Base-by-base conservation (phyloP, 495 filamentous ascomycete species). In the Neurospora africana region DNA sequence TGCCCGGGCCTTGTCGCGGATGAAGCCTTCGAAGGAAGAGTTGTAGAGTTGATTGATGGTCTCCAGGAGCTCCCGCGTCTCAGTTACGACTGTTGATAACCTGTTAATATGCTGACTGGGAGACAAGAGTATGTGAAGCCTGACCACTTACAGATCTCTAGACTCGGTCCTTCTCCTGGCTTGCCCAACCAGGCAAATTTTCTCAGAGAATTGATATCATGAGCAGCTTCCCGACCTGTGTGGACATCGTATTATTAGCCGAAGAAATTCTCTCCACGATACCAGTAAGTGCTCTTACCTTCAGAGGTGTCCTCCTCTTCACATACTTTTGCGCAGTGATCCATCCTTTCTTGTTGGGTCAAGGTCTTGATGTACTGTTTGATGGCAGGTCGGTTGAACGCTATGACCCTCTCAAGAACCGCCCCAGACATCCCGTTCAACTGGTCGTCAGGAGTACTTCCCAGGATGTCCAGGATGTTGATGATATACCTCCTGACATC, bases 401-500 rank as follows among this genome's bases (percentile, higher is more conserved):
- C 27, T 17, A 61, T 0, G 6, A 61, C 27, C 3, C 1, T 61
- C 6, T 61, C 53, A 0, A 61, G 27, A 2, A 33, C 13, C 23
- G 27, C 1, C 13, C 27, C 53, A 2, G 17, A 17, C 53, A 61
- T 1, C 17, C 23, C 53, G 3, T 27, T 33, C 3, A 61, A 9
- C 6, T 33, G 23, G 27, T 61, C 6, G 6, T 61, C 53, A 33
- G 53, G 53, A 15, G 53, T 33, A 0, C 0, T 13, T 17, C 65
- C 72, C 15, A 78, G 41, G n/a, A 30, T 41, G 6, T 35, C 19
- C 6, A 76, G 69, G 4, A 77, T 74, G 23, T 23, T 21, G 0
- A 8, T 41, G 1, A 78, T 13, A 15, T 75, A 76, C 1, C 0
- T 10, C 13, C 11, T 40, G 21, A 53, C 68, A 0, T 65, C 37